Evolutionary conservation across 805 yeast species (phyloP).

Genomic region (Kluyveromyces dobzhanskii): DNA sequence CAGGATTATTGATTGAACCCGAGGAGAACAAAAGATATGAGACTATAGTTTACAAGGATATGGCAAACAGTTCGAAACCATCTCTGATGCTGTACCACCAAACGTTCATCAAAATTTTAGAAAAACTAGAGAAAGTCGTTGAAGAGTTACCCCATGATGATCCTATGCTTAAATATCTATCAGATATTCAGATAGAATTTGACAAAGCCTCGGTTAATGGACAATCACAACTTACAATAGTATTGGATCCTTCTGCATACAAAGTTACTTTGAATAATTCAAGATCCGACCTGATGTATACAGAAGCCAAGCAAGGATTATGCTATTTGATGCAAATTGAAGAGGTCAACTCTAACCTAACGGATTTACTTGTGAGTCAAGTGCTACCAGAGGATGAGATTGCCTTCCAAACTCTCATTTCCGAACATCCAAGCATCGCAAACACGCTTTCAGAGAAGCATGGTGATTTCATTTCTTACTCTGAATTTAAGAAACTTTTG

Average conservation of each 20-base stretch:
- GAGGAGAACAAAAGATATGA: slow-evolving; percentile 24
- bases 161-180: slow-evolving; percentile 39
- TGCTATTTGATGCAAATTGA: slow-evolving; percentile 79
- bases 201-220: slow-evolving; percentile 41
- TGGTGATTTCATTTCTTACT: slow-evolving; percentile 45
- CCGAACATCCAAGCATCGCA: slow-evolving; percentile 30
- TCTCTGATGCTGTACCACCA: slow-evolving; percentile 37
- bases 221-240: slow-evolving; percentile 35
- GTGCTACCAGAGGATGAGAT: slow-evolving; percentile 52
- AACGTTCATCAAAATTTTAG: slow-evolving; percentile 39
- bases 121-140: slow-evolving; percentile 35
- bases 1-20: slow-evolving; percentile 22
- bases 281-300: slow-evolving; percentile 48
- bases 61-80: slow-evolving; percentile 30
- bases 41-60: slow-evolving; percentile 24
- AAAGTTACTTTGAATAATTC: slow-evolving; percentile 41
- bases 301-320: slow-evolving; percentile 78
- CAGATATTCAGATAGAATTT: slow-evolving; percentile 20
- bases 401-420: slow-evolving; percentile 47
- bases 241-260: slow-evolving; percentile 48
- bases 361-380: slow-evolving; percentile 35
- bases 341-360: slow-evolving; percentile 51
- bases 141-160: slow-evolving; percentile 45
- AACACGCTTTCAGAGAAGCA: slow-evolving; percentile 36
- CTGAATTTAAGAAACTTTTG: slow-evolving; percentile 68